These are phyloP conservation scores for Fusarium acutatum DNA, from an alignment of 2,329 filamentous ascomycete genomes.

Conservation along the genomic window DNA sequence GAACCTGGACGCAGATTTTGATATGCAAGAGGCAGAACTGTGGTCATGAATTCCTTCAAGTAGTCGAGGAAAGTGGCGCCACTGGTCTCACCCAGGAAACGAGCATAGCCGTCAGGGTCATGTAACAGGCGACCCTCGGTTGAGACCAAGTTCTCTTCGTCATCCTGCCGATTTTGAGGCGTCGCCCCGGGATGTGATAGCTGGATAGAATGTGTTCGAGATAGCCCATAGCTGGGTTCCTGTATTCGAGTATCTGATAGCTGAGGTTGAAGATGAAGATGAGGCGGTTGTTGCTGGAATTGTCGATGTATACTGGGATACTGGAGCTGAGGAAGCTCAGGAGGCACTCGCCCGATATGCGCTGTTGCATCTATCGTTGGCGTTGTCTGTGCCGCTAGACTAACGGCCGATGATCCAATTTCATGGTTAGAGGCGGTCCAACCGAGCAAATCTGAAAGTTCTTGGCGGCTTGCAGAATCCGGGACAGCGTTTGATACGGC, in stretches of 20 bases:
- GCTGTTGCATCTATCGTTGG: constrained; percentile 6
- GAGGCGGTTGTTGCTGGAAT: constrained; percentile 12
- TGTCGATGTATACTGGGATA: constrained; percentile 20
- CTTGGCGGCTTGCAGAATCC: constrained; percentile 47
- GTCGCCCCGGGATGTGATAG: background rate
- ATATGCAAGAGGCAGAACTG: constrained; percentile 48
- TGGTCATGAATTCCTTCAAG: constrained; percentile 57
- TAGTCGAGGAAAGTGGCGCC: constrained; percentile 60
- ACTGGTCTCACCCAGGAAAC: constrained; percentile 60
- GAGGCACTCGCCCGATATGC: background rate
- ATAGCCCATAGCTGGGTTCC: background rate
- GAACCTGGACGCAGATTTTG: constrained; percentile 31
- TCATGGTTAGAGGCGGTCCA: constrained; percentile 30
- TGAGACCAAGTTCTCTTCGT: constrained; percentile 36
- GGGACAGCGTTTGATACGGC: constrained; percentile 21
- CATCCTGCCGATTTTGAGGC: constrained; percentile 29
- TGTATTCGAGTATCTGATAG: constrained; percentile 21
- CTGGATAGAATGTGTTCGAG: constrained; percentile 11
- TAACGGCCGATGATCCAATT: background rate
- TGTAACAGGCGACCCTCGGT: constrained; percentile 54
- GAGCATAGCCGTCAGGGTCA: constrained; percentile 54
- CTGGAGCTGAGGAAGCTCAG: constrained; percentile 25
- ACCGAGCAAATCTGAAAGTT: constrained; percentile 44
- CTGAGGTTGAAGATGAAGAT: constrained; percentile 6
- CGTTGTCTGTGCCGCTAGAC: constrained; percentile 9